Base-by-base conservation (phyloP, 192 early-diverging fungal species). In the Coemansia sp. region DNA sequence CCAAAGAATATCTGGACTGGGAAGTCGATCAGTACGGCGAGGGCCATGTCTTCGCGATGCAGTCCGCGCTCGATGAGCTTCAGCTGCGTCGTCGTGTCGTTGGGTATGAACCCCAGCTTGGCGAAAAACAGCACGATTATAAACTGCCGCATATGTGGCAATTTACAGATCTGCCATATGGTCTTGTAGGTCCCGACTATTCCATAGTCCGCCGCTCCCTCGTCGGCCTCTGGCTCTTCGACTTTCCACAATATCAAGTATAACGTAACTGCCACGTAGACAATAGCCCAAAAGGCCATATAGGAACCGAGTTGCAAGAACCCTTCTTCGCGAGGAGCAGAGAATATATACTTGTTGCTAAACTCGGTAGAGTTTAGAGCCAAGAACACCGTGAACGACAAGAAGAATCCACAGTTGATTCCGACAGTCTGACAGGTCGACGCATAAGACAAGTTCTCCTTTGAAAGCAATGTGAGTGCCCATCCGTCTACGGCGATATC, bases 1-100 rank as follows among this genome's bases (percentile, higher is more conserved):
- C 97, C 97, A 86, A 99, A 96, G 65, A 97, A 81, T 46, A 99
- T 90, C 78, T 99, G 95, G 59, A 97, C 87, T 1, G 97, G 97
- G 60, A 99, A 99, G 74, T 99, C 97, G 19, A 98, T 89, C 70
- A 99, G 78, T 7, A 95, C 94, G 0, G 94, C 88, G 44, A 96
- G 75, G 2, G 96, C 96, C 80, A 99, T 83, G 67, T 98, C 95
- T 78, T 99, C 97, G 72, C 95, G 96, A 60, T 90, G 88, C 74
- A 99, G 88, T 1, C 97, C 96, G 58, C 93, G 92, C 70, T 99
- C 97, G 13, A 99, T 84, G 28, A 99, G 82, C 82, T 99, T 99
- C 28, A 99, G 80, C 17, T 89, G 92, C 2, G 96, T 96, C 6
- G 98, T 96, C 9, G 92, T 86, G 76, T 98, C 97, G 82, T 99